Evolutionary conservation across 2,329 filamentous ascomycete species (phyloP).

Genomic region (Aspergillus brunneoviolaceus): DNA sequence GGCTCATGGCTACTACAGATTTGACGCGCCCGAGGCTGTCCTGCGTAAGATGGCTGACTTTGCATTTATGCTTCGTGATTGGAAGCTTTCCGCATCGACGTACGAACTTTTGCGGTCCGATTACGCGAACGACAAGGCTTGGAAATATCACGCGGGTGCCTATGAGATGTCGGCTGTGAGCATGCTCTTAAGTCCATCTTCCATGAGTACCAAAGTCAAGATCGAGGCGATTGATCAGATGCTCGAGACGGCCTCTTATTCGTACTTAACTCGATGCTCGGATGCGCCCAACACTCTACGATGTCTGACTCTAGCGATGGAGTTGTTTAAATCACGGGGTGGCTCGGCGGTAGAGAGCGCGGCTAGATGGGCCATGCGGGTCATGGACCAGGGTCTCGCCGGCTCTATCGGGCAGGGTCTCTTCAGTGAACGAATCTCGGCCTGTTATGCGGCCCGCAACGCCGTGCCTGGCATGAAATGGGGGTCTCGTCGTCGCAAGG

Average conservation of each 20-base stretch:
- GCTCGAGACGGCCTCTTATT: constrained; percentile 88
- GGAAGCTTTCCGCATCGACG: constrained; percentile 85
- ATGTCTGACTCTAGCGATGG: constrained; percentile 71
- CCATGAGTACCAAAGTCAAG: constrained; percentile 70
- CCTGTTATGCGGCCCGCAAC: constrained; percentile 75
- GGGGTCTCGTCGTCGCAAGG: constrained; percentile 76
- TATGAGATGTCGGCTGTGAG: constrained; percentile 94
- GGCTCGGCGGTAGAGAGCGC: constrained; percentile 81
- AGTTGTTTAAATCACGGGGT: constrained; percentile 78
- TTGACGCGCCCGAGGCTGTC: constrained; percentile 81
- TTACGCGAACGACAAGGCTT: constrained; percentile 93
- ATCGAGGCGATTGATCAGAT: constrained; percentile 80
- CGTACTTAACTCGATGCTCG: constrained; percentile 81
- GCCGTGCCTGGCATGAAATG: constrained; percentile 65
- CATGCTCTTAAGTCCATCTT: constrained; percentile 72
- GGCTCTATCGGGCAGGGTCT: constrained; percentile 77
- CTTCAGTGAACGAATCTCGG: constrained; percentile 79
- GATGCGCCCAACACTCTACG: constrained; percentile 78
- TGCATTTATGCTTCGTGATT: constrained; percentile 95
- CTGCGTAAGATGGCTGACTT: constrained; percentile 94
- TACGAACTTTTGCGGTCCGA: constrained; percentile 88
- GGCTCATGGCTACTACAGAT: constrained; percentile 74
- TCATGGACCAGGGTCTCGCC: constrained; percentile 75
- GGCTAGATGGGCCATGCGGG: constrained; percentile 76
- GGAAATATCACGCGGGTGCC: constrained; percentile 88